These are phyloP conservation scores for Trametopsis cervina DNA, from an alignment of 768 basidiomycete species.

Conservation along the genomic window DNA sequence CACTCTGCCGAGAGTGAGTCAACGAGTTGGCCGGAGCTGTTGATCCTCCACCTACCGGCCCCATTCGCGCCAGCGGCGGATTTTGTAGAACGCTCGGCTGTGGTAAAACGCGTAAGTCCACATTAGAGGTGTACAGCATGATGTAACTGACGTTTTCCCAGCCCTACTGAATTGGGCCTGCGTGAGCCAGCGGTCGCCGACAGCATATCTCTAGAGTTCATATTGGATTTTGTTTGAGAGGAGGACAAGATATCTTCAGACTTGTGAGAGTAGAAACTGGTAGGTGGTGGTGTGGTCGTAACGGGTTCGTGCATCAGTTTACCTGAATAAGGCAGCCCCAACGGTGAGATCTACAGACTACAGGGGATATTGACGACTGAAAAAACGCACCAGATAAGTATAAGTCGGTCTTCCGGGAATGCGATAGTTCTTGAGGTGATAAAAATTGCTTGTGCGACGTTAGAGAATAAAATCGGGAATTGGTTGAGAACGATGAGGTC, in stretches of 20 bases:
- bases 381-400: conserved; percentile 42
- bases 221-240: conserved; percentile 26
- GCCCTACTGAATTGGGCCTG: conserved; percentile 17
- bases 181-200: conserved; percentile 17
- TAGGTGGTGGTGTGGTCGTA: conserved; percentile 42
- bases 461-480: conserved; percentile 41
- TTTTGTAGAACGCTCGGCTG: conserved; percentile 32
- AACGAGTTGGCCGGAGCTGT: conserved; percentile 54
- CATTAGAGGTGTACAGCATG: no score
- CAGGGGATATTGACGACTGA: conserved; percentile 21
- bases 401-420: conserved; percentile 37
- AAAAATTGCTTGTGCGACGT: conserved; percentile 38
- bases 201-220: conserved; percentile 19
- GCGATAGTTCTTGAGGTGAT: conserved; percentile 37
- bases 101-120: conserved; percentile 3
- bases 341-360: conserved; percentile 7
- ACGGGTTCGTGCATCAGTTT: conserved; percentile 48
- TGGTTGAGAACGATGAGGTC: conserved; percentile 32
- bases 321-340: not conserved
- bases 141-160: conserved; percentile 18
- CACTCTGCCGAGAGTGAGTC: conserved; percentile 56
- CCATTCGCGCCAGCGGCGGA: conserved; percentile 30
- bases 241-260: conserved; percentile 26
- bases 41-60: conserved; percentile 56
- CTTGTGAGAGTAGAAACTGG: conserved; percentile 28